Evolutionary conservation across 1,284 basidiomycete genomes (phyloP).

Genomic region (Mycena sp.): DNA sequence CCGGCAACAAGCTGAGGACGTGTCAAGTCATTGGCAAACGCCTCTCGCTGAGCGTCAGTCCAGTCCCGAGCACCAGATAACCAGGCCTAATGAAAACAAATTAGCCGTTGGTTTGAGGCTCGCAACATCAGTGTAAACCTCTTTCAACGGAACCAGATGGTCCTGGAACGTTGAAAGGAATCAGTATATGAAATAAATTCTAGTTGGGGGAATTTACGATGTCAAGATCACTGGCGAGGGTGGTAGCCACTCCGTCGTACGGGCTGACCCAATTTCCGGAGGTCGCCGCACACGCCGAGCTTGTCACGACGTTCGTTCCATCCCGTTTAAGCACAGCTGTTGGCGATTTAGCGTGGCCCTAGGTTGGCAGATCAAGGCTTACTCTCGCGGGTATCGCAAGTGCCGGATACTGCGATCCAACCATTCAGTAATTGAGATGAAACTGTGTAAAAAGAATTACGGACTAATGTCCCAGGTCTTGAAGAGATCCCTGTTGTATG

Average conservation of each 20-base stretch:
- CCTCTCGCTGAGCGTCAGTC: slow-evolving; percentile 25
- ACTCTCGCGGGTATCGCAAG: slow-evolving; percentile 64
- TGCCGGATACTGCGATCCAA: slow-evolving; percentile 52
- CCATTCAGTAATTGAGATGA: neutral
- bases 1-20: slow-evolving; percentile 28
- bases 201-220: slow-evolving; percentile 49
- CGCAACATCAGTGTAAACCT: slow-evolving; percentile 40
- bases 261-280: slow-evolving; percentile 64
- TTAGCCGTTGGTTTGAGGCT: no score
- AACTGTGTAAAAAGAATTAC: slow-evolving; percentile 25
- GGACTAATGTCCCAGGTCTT: slow-evolving; percentile 57
- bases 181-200: neutral
- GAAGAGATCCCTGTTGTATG: slow-evolving; percentile 53
- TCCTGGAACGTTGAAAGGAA: slow-evolving; percentile 45
- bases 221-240: slow-evolving; percentile 56
- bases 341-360: slow-evolving; percentile 3
- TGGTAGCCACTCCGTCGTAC: slow-evolving; percentile 57
- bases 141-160: slow-evolving; percentile 61
- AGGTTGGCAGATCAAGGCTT: slow-evolving; percentile 29
- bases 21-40: slow-evolving; percentile 30
- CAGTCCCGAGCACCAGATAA: slow-evolving; percentile 29
- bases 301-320: slow-evolving; percentile 56
- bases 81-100: slow-evolving; percentile 17
- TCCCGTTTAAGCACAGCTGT: slow-evolving; percentile 63
- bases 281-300: slow-evolving; percentile 51